Conservation (phyloP, 495 filamentous ascomycete genomes). For the Penicillium ochrochloron region DNA sequence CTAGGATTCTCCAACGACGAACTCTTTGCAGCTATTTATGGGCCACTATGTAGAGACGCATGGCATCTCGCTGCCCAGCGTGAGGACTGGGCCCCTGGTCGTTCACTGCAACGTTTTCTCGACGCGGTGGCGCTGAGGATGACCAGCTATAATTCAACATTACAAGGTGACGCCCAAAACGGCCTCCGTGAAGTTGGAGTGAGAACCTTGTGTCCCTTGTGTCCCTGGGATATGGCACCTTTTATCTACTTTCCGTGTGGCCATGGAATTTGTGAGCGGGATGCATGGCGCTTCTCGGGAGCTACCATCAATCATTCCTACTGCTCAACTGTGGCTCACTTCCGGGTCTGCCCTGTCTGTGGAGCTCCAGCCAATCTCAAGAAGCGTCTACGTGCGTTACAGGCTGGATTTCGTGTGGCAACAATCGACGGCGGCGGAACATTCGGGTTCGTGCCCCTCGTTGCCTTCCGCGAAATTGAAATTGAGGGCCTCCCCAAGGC, state of each 20-base stretch:
- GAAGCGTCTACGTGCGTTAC: slow-evolving; percentile 7
- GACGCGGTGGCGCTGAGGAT: no score
- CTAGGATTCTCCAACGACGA: neutral
- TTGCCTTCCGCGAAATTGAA: neutral
- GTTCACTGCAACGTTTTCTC: no score
- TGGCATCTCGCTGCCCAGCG: neutral
- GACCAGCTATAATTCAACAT: no score
- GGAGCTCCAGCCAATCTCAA: neutral
- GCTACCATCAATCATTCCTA: neutral
- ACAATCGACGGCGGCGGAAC: slow-evolving; percentile 11
- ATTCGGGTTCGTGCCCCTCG: slow-evolving; percentile 4
- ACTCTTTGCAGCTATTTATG: slow-evolving; percentile 6
- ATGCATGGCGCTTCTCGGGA: slow-evolving; percentile 10
- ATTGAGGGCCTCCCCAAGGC: neutral
- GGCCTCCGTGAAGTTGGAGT: neutral
- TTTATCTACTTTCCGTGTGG: slow-evolving; percentile 8
- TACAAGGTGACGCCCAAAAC: no score
- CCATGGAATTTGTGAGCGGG: slow-evolving; percentile 13
- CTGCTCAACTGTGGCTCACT: slow-evolving; percentile 1
- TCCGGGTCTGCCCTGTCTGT: slow-evolving; percentile 9
- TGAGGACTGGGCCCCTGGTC: neutral
- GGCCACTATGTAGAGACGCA: slow-evolving; percentile 8
- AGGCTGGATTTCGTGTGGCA: slow-evolving; percentile 11
- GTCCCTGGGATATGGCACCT: slow-evolving; percentile 6
- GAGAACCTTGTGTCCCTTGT: slow-evolving; percentile 4